Percentiles rank a stretch among this genome's conserved stretches.
Evolutionary conservation across 1,284 basidiomycete species (phyloP).

Genomic region (Fomitopsis schrenkii): DNA sequence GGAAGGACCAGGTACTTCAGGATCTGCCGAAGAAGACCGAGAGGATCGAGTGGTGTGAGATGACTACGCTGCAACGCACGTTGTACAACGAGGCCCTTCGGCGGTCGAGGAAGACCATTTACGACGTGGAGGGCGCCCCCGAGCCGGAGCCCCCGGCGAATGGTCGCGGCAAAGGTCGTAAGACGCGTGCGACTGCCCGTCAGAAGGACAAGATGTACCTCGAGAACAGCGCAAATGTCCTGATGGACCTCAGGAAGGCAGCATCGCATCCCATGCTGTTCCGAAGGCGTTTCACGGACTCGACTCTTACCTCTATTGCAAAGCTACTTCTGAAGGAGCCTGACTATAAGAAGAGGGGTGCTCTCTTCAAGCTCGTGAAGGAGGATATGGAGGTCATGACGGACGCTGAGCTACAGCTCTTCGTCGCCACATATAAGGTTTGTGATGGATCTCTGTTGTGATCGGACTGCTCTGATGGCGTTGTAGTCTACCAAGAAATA

Average conservation of each 20-base stretch:
- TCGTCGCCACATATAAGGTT: slow-evolving; percentile 81
- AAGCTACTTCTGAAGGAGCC: slow-evolving; percentile 87
- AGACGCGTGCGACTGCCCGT: slow-evolving; percentile 38
- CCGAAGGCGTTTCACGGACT: slow-evolving; percentile 79
- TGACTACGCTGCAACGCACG: slow-evolving; percentile 80
- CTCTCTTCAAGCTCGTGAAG: slow-evolving; percentile 76
- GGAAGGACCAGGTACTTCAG: slow-evolving; percentile 94
- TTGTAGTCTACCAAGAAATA: slow-evolving; percentile 76
- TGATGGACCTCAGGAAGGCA: slow-evolving; percentile 96
- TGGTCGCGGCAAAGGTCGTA: slow-evolving; percentile 41
- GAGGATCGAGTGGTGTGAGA: slow-evolving; percentile 90
- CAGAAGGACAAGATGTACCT: slow-evolving; percentile 66
- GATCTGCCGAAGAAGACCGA: slow-evolving; percentile 93
- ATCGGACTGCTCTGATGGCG: not conserved
- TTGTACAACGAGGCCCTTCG: slow-evolving; percentile 87
- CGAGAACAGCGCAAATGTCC: slow-evolving; percentile 83
- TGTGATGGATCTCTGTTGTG: slow-evolving; percentile 7
- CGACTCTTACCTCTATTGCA: slow-evolving; percentile 72
- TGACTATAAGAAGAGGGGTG: slow-evolving; percentile 80
- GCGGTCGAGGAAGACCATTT: slow-evolving; percentile 79
- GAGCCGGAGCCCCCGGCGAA: slow-evolving; percentile 25
- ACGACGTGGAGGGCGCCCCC: slow-evolving; percentile 48
- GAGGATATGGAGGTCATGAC: slow-evolving; percentile 96
- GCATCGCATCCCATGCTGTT: slow-evolving; percentile 97
- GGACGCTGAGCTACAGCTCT: slow-evolving; percentile 86